These are phyloP conservation scores for Neurospora sp. DNA, from an alignment of 495 filamentous ascomycete species.

Conservation along the genomic window DNA sequence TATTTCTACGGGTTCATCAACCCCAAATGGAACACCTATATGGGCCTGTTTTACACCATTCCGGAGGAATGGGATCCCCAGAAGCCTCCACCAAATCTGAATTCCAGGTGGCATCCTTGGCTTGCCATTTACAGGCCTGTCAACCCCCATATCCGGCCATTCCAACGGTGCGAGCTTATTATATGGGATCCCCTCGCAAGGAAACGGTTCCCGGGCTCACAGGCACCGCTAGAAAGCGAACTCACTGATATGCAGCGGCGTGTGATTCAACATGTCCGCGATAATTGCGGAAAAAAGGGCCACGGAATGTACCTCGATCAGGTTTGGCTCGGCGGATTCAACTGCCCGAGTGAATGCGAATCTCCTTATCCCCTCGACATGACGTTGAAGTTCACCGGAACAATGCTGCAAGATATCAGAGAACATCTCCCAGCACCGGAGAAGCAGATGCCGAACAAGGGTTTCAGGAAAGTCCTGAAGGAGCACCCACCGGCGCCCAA, in stretches of 20 bases:
- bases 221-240: constrained; percentile 7
- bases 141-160: constrained; percentile 14
- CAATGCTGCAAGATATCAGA: constrained; percentile 14
- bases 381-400: constrained; percentile 12
- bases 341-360: constrained; percentile 6
- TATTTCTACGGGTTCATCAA: constrained; percentile 6
- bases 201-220: constrained; percentile 7
- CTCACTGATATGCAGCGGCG: constrained; percentile 32
- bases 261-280: constrained; percentile 23
- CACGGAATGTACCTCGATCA: constrained; percentile 15
- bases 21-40: constrained; percentile 23
- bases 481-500: background rate
- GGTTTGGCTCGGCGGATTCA: constrained; percentile 32
- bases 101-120: constrained; percentile 27
- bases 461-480: constrained; percentile 12
- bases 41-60: constrained; percentile 39
- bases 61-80: constrained; percentile 25
- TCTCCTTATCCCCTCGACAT: constrained; percentile 13
- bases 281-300: constrained; percentile 14
- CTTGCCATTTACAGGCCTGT: constrained; percentile 28
- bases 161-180: constrained; percentile 26
- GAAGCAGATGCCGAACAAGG: constrained; percentile 7
- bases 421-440: constrained; percentile 21
- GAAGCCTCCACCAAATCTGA: constrained; percentile 4
- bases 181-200: constrained; percentile 34